Base-by-base conservation (phyloP, 1,284 basidiomycete species). In the Sporisorium exsertum region DNA sequence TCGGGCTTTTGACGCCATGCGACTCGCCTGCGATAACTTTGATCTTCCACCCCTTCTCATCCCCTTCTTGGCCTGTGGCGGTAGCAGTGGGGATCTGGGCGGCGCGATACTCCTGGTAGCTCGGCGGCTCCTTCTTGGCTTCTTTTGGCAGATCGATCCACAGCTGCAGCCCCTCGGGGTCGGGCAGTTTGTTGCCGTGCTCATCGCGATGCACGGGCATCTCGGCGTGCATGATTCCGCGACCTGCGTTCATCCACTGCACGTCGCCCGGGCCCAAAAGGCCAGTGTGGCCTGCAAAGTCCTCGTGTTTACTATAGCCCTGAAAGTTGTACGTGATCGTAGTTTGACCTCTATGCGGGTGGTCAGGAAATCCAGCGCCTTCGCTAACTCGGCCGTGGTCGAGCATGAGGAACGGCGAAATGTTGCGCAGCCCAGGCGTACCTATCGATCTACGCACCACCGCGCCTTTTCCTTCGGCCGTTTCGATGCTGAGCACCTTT, bases 71-170 rank as follows among this genome's bases (percentile, higher is more conserved):
- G 88, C 88, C 1, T 92, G 91, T 56, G 94, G 92, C 57, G 65
- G 49, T 18, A 1, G 77, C 81, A 1, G 77, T 77, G 3, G 84
- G 84, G 49, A 87, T 72, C 89, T 84, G 82, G 9, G 74, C 70
- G 2, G 86, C 85, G 26, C 84, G 83, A 62, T 86, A 86, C 79
- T 89, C 88, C 73, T 89, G 88, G 82, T 89, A 89, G 15, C 79
- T 81, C 5, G 88, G 87, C 24, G 87, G 86, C 63, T 91, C 90
- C 89, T 95, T 92, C 87, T 97, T 98, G 86, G 90, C 89, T 87
- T 92, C 84, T 79, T 92, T 91, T 0, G 95, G 96, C 18, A 98
- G 88, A 86, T 97, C 95, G 50, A 97, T 88, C 96, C 95, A 97
- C 27, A 98, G 90, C 82, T 98, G 95, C 43, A 98, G 88, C 8